A percentile compares a stretch with the other conserved stretches of the same genome.
Conservation (phyloP, 1,284 basidiomycete species). For the Cutaneotrichosporon arboriforme region DNA sequence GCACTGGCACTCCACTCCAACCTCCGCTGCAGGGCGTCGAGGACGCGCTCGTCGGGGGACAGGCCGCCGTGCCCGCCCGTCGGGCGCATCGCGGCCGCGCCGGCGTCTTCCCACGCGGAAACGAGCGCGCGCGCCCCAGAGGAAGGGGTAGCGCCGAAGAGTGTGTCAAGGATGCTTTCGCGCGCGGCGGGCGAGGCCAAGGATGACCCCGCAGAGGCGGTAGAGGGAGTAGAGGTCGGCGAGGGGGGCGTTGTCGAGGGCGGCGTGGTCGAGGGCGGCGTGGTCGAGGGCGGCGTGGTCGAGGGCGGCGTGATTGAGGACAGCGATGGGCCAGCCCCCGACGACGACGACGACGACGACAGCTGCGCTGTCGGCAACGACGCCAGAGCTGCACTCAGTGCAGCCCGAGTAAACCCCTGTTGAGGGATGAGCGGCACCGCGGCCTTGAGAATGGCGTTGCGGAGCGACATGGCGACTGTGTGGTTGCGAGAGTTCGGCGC, state of each 20-base stretch:
- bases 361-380: slow-evolving; percentile 11
- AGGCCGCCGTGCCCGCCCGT: neutral
- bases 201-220: neutral
- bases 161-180: slow-evolving; percentile 30
- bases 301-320: neutral
- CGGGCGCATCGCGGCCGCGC: slow-evolving; percentile 18
- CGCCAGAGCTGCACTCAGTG: slow-evolving; percentile 25
- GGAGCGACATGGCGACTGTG: slow-evolving; percentile 29
- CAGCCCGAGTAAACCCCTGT: slow-evolving; percentile 38
- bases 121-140: slow-evolving; percentile 29
- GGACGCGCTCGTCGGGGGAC: neutral
- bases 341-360: neutral
- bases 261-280: no score
- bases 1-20: slow-evolving; percentile 30
- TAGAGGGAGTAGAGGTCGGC: neutral
- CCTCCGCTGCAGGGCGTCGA: slow-evolving; percentile 12
- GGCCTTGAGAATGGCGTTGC: slow-evolving; percentile 27
- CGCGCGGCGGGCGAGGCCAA: neutral
- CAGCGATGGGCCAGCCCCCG: neutral
- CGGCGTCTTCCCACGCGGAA: slow-evolving; percentile 31
- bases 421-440: slow-evolving; percentile 30
- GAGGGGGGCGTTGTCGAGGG: neutral
- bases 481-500: neutral
- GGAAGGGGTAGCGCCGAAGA: slow-evolving; percentile 27
- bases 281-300: neutral